Evolutionary conservation across 139 green algal genomes (phyloP).

Genomic region (Tetraselmis striata): DNA sequence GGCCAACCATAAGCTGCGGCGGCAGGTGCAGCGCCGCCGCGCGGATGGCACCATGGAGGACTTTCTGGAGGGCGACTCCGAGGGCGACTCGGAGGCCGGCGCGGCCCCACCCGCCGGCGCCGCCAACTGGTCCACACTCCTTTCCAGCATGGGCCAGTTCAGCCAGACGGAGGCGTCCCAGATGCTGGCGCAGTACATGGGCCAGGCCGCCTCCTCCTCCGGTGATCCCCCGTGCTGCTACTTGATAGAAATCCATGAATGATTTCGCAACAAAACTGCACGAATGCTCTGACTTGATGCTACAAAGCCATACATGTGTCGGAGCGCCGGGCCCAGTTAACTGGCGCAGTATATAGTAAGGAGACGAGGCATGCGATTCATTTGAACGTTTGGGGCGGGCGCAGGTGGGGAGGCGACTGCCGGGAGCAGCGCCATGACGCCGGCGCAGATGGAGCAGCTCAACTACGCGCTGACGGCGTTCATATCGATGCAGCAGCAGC

Average conservation of each 20-base stretch:
- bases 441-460: background rate
- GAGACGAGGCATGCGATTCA: no score
- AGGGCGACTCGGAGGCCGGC: background rate
- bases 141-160: background rate
- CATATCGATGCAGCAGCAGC: background rate
- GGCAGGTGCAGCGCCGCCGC: background rate
- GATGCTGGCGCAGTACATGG: background rate
- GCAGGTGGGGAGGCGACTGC: background rate
- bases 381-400: background rate
- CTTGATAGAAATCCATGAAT: background rate
- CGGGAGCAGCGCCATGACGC: background rate
- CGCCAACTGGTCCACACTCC: background rate
- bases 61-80: background rate
- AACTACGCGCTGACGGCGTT: background rate
- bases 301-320: background rate
- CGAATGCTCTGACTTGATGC: no score
- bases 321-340: no score
- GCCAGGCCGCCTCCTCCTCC: background rate
- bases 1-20: conserved; percentile 22
- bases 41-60: background rate
- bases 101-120: no score
- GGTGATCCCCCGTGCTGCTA: background rate
- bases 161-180: background rate
- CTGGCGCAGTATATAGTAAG: background rate
- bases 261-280: background rate